Base-by-base conservation (phyloP, 1,284 basidiomycete species). In the Cryptococcus sp. region DNA sequence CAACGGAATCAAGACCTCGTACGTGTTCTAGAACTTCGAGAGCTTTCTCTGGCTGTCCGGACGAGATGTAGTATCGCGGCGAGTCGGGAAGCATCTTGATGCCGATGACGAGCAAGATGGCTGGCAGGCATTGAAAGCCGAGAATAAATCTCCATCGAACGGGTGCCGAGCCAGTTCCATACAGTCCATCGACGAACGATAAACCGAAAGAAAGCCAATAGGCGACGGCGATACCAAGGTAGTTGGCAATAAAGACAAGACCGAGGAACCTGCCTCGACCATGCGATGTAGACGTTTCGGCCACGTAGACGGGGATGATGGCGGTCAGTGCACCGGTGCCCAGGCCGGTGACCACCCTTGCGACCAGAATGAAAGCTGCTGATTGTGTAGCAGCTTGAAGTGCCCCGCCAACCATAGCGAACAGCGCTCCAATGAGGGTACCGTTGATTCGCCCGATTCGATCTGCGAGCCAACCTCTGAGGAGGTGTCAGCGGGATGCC, bases 131-230 rank as follows among this genome's bases (percentile, higher is more conserved):
- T 39, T 62, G 61, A 51, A 65, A 65, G n/a, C 61, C 63, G 39
- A 65, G 54, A 19, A 59, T 52, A 64, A 81, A 80, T 70, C 81
- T 68, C 81, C 80, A 82, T n/a, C 80, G 77, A 27, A 81, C 68
- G 55, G 50, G 22, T 16, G 55, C 53, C 2, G 50, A 54, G 27
- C 62, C 62, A 25, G 65, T 69, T 25, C 83, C 83, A 27, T 60
- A 49, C n/a, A 50, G 43, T 60, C 83, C 81, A 20, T 79, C 81
- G 35, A 83, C 70, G 60, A 82, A 84, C 16, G 81, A 79, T 2
- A 83, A 76, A 3, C 80, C 82, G 64, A 83, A 85, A 63, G 83
- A 81, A 8, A 84, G 75, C 83, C 83, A 85, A 61, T 84, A 84
- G 7, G 83, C 83, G 46, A 83, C 77, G 23, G 83, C 82, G 30